A percentile compares a stretch with the other conserved stretches of the same genome.
These are phyloP conservation scores for Auricularia sp. DNA, from an alignment of 768 basidiomycete genomes.

Conservation along the genomic window DNA sequence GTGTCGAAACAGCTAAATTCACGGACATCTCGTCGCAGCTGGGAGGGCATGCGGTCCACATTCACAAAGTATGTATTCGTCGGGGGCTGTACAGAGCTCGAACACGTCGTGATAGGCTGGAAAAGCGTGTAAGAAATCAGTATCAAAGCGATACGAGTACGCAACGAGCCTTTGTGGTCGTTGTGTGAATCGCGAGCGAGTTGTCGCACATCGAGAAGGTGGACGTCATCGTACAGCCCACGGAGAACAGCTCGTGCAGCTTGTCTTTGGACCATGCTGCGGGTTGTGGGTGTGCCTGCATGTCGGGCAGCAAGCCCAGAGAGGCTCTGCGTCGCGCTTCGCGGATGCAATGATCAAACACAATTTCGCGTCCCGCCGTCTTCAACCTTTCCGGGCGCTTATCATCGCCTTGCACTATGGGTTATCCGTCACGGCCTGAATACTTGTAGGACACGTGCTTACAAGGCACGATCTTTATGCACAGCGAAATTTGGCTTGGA, in stretches of 20 bases:
- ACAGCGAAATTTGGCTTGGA: no score
- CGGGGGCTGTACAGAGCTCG: conserved; percentile 37
- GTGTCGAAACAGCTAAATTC: no score
- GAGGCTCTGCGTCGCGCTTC: not conserved
- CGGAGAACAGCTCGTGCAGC: conserved; percentile 37
- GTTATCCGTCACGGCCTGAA: no score
- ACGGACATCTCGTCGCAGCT: conserved; percentile 51
- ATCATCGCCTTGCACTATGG: no score
- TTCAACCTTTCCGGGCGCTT: no score
- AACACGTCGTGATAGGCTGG: conserved; percentile 18
- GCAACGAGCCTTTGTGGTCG: conserved; percentile 15
- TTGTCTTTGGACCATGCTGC: conserved; percentile 45
- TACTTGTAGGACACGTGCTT: no score
- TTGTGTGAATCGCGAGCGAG: conserved; percentile 48
- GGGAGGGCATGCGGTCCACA: conserved; percentile 41
- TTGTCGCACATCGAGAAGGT: conserved; percentile 51
- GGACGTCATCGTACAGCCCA: conserved; percentile 45
- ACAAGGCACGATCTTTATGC: no score
- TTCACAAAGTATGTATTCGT: conserved; percentile 29
- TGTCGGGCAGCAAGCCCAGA: not conserved
- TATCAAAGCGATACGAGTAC: conserved; percentile 10
- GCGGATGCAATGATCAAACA: no score
- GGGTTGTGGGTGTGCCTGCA: conserved; percentile 43
- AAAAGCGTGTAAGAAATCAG: conserved; percentile 24
- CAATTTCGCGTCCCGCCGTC: no score